Evolutionary conservation across 257 asterid species (phyloP), one percentile per base, ranked within the genome.

Genomic region (Salvia hispanica): DNA sequence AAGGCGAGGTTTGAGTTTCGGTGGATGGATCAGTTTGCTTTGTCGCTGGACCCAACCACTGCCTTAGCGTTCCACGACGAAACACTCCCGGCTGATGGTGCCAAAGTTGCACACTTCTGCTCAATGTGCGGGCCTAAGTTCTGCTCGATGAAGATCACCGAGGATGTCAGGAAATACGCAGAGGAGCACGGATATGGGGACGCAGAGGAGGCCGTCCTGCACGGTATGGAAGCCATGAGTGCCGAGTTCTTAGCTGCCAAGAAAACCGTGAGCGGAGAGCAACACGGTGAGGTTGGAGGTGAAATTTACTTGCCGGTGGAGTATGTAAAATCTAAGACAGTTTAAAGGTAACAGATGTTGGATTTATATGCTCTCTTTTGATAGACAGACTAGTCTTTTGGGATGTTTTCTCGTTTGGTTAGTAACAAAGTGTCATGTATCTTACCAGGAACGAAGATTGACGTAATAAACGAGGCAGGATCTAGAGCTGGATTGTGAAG

Each of bases 121-220:
- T 92, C 98, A 0, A 88, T 92, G 97, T 92, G 98, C 21, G 98
- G 97, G 11, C 98, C 98, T 4, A 92, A 90, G 86, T 92, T 92
- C 54, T 92, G 97, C 31, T 92, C 98, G 0, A 92, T 92, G 98
- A 93, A 90, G 86, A 93, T 93, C 60, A 93, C 98, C 0, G 97
- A 93, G 85, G 98, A 93, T 64, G 96, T 93, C 3, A 82, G 98
- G 74, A 90, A 81, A 62, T 90, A 90, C 0, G 97, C 98, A 0
- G 98, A 93, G 85, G 88, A 83, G 82, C 95, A 92, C 55, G 98
- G 98, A 25, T 92, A 92, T 69, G 98, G 95, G 71, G 79, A 78
- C 65, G 95, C 91, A 3, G 98, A 90, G 86, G 97, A 90, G 74
- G 98, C 96, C 4, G 84, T 93, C 36, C 82, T 66, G 64, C 82